Evolutionary conservation across 2,329 filamentous ascomycete species (phyloP).

Genomic region (Trichoderma hamatum): DNA sequence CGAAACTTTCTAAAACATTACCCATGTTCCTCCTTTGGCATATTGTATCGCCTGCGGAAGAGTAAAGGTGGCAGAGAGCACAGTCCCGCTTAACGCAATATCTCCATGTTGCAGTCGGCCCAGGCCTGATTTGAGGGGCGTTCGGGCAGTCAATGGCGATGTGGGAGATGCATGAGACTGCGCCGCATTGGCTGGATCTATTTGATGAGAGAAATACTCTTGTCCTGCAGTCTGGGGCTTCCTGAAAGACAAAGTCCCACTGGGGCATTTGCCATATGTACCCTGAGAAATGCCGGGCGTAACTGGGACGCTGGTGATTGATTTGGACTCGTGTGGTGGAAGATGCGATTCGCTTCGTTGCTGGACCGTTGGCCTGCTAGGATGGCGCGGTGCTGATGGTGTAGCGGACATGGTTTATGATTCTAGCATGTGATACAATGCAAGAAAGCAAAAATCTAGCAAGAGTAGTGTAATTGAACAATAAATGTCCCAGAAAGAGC

Average conservation of each 20-base stretch:
- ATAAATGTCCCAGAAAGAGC: not conserved
- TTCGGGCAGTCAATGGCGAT: not conserved
- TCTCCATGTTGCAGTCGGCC: not conserved
- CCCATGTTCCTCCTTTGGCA: slow-evolving; percentile 61
- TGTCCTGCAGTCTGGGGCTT: not conserved
- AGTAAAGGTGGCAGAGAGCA: slow-evolving; percentile 66
- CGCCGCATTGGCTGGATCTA: not conserved
- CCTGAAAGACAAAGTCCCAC: not conserved
- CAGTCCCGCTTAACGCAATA: slow-evolving; percentile 52
- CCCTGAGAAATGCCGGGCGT: slow-evolving; percentile 23
- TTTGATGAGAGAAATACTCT: not conserved
- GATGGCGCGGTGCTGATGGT: not conserved
- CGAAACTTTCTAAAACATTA: too few species aligned
- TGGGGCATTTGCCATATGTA: not conserved
- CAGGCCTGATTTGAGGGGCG: not conserved
- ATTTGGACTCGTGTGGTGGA: slow-evolving; percentile 4
- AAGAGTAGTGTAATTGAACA: not conserved
- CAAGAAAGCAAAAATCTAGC: not conserved
- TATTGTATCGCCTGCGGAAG: slow-evolving; percentile 62
- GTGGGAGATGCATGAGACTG: not conserved
- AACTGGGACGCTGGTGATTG: slow-evolving; percentile 21
- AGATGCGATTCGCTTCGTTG: not conserved
- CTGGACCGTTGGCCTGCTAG: not conserved
- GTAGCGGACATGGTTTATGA: not conserved
- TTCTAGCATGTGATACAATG: not conserved